Conservation (phyloP, 164 flowering plant species). For the Kingdonia uniflora region DNA sequence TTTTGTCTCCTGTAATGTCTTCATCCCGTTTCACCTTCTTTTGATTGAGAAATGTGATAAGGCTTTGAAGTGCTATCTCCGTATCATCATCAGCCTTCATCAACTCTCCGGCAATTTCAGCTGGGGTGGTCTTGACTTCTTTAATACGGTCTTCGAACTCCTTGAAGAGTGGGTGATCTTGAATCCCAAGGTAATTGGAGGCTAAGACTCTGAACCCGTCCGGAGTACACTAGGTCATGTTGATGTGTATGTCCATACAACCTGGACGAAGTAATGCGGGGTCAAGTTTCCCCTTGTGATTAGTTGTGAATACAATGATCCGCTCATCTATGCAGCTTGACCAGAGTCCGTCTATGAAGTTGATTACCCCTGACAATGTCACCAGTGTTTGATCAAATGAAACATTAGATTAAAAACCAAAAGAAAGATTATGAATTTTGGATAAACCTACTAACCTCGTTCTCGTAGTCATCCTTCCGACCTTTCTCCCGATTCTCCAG, state of each 20-base stretch:
- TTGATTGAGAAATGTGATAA: constrained; percentile 24
- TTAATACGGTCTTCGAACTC: constrained; percentile 20
- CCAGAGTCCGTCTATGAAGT: constrained; percentile 45
- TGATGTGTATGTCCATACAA: neutral
- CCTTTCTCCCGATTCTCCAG: constrained; percentile 14
- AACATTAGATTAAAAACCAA: too few relatives aligned
- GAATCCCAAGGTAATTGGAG: constrained; percentile 14
- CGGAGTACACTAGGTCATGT: neutral
- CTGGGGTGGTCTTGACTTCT: constrained; percentile 33
- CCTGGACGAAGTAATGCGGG: constrained; percentile 9
- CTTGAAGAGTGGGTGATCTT: neutral
- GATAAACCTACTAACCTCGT: neutral
- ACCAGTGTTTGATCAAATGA: neutral
- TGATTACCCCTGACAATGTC: constrained; percentile 1
- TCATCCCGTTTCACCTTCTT: constrained; percentile 13
- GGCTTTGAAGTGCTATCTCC: constrained; percentile 25
- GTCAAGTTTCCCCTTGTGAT: constrained; percentile 45
- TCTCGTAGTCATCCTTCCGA: neutral
- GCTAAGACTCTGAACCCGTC: neutral
- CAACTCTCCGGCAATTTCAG: constrained; percentile 51
- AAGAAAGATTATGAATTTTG: too few relatives aligned
- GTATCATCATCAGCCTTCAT: constrained; percentile 39
- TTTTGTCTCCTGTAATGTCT: neutral
- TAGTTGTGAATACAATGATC: constrained; percentile 8
- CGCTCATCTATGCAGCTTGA: constrained; percentile 7